Conservation (phyloP, 495 filamentous ascomycete species). For the Penicillium arizonense region DNA sequence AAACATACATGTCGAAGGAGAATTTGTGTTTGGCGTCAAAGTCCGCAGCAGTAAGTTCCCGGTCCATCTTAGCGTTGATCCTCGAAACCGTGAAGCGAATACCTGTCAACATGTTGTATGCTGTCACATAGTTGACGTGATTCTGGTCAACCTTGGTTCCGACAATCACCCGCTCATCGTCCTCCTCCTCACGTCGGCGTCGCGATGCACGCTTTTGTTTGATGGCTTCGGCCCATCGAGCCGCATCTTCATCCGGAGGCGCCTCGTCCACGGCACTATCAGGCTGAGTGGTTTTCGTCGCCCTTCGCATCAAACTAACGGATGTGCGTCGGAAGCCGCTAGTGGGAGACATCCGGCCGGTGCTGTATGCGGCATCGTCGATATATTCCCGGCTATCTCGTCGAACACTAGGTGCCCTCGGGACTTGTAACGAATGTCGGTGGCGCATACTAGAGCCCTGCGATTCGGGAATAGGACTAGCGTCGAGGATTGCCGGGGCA, state of each 20-base stretch:
- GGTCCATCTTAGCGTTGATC: conserved; percentile 95
- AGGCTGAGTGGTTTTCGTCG: conserved; percentile 81
- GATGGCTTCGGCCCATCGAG: conserved; percentile 89
- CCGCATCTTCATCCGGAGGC: conserved; percentile 83
- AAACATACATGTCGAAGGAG: conserved; percentile 88
- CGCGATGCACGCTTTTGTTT: conserved; percentile 83
- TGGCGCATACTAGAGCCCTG: conserved; percentile 61
- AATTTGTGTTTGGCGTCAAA: conserved; percentile 94
- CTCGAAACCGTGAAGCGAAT: conserved; percentile 96
- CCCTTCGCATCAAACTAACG: conserved; percentile 71
- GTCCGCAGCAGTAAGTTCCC: conserved; percentile 81
- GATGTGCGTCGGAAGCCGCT: conserved; percentile 70
- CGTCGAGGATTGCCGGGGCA: conserved; percentile 46
- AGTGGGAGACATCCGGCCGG: conserved; percentile 84
- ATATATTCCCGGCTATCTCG: conserved; percentile 55
- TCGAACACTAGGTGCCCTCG: conserved; percentile 48
- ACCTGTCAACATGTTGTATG: conserved; percentile 99
- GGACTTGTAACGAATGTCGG: conserved; percentile 89
- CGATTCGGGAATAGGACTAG: conserved; percentile 40
- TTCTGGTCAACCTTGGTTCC: conserved; percentile 97
- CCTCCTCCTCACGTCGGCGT: conserved; percentile 80
- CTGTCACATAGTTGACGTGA: conserved; percentile 96
- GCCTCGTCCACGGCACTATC: conserved; percentile 81
- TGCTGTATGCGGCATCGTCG: conserved; percentile 65
- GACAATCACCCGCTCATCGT: conserved; percentile 92